Evolutionary conservation across 306 rosid species (phyloP), one percentile per base, ranked within the genome.

Genomic region (Quillaja saponaria): DNA sequence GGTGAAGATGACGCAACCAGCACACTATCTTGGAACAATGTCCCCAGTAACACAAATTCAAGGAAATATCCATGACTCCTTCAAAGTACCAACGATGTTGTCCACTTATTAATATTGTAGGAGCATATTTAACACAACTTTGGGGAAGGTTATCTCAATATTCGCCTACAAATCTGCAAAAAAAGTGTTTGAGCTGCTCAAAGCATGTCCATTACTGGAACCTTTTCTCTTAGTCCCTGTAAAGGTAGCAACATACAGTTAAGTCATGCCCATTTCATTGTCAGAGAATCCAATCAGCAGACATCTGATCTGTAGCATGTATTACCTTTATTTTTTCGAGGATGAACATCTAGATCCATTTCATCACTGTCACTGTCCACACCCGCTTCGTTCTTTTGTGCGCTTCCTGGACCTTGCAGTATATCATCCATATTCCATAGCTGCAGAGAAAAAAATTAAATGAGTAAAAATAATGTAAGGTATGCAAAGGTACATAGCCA

Each of bases 401-500:
- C 34, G 52, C 51, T 68, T 55, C 63, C 66, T 40, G 86, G 61
- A 16, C 53, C 76, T 81, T 81, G 85, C 64, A 88, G 73, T 55
- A 83, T 16, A 40, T 68, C 80, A 77, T 88, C 85, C 82, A 88
- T 58, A 66, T 88, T 86, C 96, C 96, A 88, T 49, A 85, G 73
- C 96, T 88, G 86, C 61, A 47, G 45, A 52, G 47, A 58, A 71
- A 11, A 37, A 25, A 25, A 25, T 25, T 25, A 25, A 25, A 25
- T 25, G 31, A 25, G 48, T 35, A 58, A 41, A 76, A 21, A 34
- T 15, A 25, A 25, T 25, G 31, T 25, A 25, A 25, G 31, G 31
- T 4, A 41, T 13, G 55, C 47, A 34, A 6, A 42, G 1, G 33
- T 1, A 2, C 64, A 58, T 10, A 28, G 37, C 4, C 6, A n/a